Percentiles rank a stretch among this genome's conserved stretches.
These are phyloP conservation scores for Starmerella geochares DNA, from an alignment of 805 yeast genomes.

Conservation along the genomic window DNA sequence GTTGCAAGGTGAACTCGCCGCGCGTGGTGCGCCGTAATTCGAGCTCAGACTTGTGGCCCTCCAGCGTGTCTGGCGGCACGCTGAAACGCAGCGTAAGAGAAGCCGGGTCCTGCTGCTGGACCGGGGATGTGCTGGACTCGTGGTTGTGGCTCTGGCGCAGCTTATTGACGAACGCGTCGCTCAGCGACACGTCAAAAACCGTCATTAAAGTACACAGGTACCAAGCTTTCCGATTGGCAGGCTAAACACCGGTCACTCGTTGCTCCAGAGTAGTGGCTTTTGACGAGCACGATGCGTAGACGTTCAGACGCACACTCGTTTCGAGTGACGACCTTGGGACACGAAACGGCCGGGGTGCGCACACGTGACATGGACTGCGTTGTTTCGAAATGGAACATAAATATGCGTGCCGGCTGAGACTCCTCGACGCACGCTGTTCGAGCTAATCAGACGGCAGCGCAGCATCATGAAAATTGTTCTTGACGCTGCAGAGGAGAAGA, in stretches of 20 bases:
- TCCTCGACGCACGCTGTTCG: too few relatives aligned
- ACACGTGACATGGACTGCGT: not conserved
- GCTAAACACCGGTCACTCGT: too few relatives aligned
- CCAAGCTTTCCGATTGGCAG: not conserved
- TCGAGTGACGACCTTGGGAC: not conserved
- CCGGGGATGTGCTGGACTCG: not conserved
- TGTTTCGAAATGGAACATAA: not conserved
- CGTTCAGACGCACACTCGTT: too few relatives aligned
- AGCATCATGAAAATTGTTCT: conserved; percentile 23
- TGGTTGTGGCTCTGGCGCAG: not conserved
- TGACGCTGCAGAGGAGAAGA: conserved; percentile 28
- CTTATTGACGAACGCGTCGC: conserved; percentile 7
- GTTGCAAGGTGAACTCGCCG: conserved; percentile 20
- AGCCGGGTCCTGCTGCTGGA: conserved; percentile 1
- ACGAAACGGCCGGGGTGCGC: not conserved
- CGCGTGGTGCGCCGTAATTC: conserved; percentile 17
- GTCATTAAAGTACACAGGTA: not conserved
- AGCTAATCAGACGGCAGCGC: not conserved
- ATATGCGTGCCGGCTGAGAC: too few relatives aligned
- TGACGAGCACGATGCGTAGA: too few relatives aligned
- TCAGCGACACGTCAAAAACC: conserved; percentile 6
- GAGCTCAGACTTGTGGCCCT: conserved; percentile 5
- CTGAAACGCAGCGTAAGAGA: conserved; percentile 18
- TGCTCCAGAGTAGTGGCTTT: too few relatives aligned
- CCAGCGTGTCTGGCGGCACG: conserved; percentile 18